Base-by-base conservation (phyloP, 345 rosid species). In the Turritis glabra region DNA sequence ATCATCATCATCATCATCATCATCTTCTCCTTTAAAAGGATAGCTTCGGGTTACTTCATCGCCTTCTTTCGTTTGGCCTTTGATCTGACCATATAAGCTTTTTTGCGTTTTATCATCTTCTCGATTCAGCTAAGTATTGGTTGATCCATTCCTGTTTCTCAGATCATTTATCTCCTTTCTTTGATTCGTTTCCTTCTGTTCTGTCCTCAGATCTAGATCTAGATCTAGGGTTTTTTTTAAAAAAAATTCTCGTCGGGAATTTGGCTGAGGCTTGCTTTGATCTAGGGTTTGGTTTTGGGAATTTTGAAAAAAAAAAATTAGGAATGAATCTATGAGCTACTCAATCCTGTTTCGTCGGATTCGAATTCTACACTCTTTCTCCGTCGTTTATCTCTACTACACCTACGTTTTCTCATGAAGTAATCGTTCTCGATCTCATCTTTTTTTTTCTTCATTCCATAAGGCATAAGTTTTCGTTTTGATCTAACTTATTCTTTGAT, bases 351-450 rank as follows among this genome's bases (percentile, higher is more conserved):
- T 86, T 84, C 88, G 89, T 71, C 91, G 91, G 40, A 80, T 95
- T 69, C 88, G 92, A 46, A 77, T 90, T 67, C 72, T 90, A 17
- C 99, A 95, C 76, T 95, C 99, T 4, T 89, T 92, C 75, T 94
- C 98, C 11, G 97, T 94, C 75, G 97, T 88, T 8, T 94, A 88
- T 59, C 92, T 94, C 11, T 94, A 91, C 88, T 90, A 96, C 85
- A 87, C 93, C 30, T 91, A 91, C 83, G 98, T 86, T 33, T 87
- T 94, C 79, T 91, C 97, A 73, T 82, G 79, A 84, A 80, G 12
- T 69, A 47, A 53, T 46, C 55, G 5, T 67, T 47, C 40, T 76
- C 55, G 64, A 56, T 77, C 72, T 70, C 29, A 30, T 77, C 57
- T 52, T 37, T n/a, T 37, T 10, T 12, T 37, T 12, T 12, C 0